phyloP scores from a whole-genome alignment of 2,329 filamentous ascomycete species.

The Exophiala lecanii-corni region DNA sequence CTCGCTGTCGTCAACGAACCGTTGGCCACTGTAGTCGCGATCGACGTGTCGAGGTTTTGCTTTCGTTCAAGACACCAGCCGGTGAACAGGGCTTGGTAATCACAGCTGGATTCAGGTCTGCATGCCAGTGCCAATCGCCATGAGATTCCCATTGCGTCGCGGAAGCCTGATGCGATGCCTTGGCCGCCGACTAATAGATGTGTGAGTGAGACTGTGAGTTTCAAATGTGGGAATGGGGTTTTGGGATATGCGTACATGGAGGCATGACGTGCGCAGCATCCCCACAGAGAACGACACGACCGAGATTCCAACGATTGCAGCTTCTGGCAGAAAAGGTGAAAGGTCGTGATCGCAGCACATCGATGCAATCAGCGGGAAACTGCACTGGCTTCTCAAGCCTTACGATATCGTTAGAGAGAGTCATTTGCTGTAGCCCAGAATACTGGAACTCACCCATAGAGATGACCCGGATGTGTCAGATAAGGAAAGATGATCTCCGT shows the following conservation, averaged over 20 bases:
- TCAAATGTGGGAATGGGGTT: no score
- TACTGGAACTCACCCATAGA: slow-evolving; percentile 24
- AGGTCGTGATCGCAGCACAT: slow-evolving; percentile 43
- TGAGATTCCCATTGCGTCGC: slow-evolving; percentile 35
- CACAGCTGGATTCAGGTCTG: slow-evolving; percentile 11
- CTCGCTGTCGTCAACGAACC: slow-evolving; percentile 31
- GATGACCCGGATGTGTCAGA: slow-evolving; percentile 27
- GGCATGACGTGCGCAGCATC: slow-evolving; percentile 52
- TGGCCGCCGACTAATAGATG: slow-evolving; percentile 38
- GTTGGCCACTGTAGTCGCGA: slow-evolving; percentile 33
- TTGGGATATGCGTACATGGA: slow-evolving; percentile 41
- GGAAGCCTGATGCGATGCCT: slow-evolving; percentile 38
- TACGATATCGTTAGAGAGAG: no score
- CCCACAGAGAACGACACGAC: slow-evolving; percentile 42
- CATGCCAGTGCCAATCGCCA: slow-evolving; percentile 35
- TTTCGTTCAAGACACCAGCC: slow-evolving; percentile 35
- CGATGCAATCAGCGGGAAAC: slow-evolving; percentile 45
- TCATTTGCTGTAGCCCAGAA: no score
- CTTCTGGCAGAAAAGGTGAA: slow-evolving; percentile 44
- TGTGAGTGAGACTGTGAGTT: slow-evolving; percentile 2
- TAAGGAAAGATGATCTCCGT: slow-evolving; percentile 30
- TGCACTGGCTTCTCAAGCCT: slow-evolving; percentile 26
- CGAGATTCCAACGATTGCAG: slow-evolving; percentile 45
- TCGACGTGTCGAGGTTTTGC: slow-evolving; percentile 34
- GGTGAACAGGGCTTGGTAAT: slow-evolving; percentile 27